Evolutionary conservation across 495 filamentous ascomycete species (phyloP).

Genomic region (Tuber indicum): DNA sequence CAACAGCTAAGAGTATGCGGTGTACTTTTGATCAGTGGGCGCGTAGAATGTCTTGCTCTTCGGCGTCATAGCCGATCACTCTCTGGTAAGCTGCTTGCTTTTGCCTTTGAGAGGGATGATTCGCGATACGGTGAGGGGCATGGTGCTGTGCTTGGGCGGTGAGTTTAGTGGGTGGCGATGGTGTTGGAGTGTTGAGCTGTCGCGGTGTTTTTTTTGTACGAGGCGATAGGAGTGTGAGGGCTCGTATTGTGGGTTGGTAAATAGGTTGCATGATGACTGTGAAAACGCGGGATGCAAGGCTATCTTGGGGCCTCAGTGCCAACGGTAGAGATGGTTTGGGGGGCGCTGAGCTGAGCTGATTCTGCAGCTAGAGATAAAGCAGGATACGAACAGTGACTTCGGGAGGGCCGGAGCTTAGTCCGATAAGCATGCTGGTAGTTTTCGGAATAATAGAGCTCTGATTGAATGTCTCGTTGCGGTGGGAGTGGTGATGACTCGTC

Average conservation of each 20-base stretch:
- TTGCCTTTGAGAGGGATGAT: not conserved
- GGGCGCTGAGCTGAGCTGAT: not conserved
- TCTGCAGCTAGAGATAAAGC: not conserved
- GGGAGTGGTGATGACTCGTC: not conserved
- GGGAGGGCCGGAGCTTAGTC: not conserved
- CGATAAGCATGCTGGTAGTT: not conserved
- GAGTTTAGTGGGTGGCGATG: not conserved
- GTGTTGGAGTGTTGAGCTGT: not conserved
- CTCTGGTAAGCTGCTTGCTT: not conserved
- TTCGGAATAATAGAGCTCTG: not conserved
- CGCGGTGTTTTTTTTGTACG: not conserved
- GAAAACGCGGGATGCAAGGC: not conserved
- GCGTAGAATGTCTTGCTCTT: not conserved
- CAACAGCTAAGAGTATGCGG: not conserved
- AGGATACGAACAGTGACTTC: not conserved
- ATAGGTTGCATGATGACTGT: not conserved
- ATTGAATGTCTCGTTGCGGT: not conserved
- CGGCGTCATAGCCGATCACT: not conserved
- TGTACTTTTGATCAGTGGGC: not conserved
- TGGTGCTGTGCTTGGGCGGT: not conserved
- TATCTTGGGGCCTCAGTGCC: not conserved
- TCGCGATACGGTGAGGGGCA: not conserved
- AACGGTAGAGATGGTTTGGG: not conserved
- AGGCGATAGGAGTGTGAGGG: not conserved
- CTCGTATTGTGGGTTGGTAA: not conserved